Evolutionary conservation across 805 yeast genomes (phyloP).

Genomic region (Suhomyces xylopsoci): DNA sequence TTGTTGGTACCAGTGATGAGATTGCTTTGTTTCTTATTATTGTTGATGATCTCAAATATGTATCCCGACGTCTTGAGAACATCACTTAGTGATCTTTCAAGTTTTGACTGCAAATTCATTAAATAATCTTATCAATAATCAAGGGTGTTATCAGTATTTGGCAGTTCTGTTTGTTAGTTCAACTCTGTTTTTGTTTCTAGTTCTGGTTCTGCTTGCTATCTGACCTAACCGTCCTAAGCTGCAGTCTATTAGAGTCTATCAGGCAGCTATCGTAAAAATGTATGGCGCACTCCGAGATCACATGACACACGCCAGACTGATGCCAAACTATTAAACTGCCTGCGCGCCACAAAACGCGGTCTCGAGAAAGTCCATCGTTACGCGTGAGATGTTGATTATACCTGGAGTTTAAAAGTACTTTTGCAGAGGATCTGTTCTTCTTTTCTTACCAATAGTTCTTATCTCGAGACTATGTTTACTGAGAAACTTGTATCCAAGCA

Average conservation of each 20-base stretch:
- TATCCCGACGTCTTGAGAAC: conserved; percentile 42
- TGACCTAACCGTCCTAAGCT: not conserved
- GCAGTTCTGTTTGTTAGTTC: not conserved
- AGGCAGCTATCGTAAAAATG: not conserved
- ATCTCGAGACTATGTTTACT: conserved; percentile 3
- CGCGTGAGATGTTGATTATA: not conserved
- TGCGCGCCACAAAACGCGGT: not conserved
- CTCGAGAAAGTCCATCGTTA: not conserved
- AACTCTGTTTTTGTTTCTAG: not conserved
- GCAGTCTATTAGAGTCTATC: not conserved
- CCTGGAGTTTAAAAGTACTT: not conserved
- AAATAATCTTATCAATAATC: not conserved
- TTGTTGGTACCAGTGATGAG: conserved; percentile 41
- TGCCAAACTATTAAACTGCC: not conserved
- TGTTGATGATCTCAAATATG: conserved; percentile 40
- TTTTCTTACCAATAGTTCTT: not conserved
- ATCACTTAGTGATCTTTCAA: conserved; percentile 39
- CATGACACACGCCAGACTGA: not conserved
- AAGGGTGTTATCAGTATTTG: not conserved
- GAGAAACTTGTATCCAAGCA: conserved; percentile 47
- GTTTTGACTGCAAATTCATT: conserved; percentile 40
- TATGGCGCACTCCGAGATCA: not conserved
- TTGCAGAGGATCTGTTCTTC: not conserved
- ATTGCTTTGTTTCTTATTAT: conserved; percentile 40
- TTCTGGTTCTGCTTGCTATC: not conserved